phyloP scores from a whole-genome alignment of 1,284 basidiomycete genomes.

The Ceratobasidium sp. region DNA sequence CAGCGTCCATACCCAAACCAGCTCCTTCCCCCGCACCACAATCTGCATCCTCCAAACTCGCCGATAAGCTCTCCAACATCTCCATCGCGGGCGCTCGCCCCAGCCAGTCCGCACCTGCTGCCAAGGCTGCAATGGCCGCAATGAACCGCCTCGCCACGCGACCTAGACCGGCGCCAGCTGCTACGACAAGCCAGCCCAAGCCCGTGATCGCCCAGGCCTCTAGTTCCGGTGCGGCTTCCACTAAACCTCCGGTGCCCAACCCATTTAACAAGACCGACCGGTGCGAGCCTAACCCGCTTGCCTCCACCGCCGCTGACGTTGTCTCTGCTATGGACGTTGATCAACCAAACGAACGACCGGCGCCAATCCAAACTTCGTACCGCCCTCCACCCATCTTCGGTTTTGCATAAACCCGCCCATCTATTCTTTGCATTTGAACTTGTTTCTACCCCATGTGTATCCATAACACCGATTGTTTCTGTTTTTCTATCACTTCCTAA shows the following conservation, averaged over 20 bases:
- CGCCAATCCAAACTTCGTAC: conserved; percentile 53
- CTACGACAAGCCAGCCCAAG: conserved; percentile 37
- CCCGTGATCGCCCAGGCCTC: conserved; percentile 23
- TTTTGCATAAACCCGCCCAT: conserved; percentile 60
- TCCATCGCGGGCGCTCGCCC: conserved; percentile 55
- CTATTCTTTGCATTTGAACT: background rate
- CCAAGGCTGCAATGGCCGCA: conserved; percentile 58
- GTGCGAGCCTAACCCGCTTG: conserved; percentile 61
- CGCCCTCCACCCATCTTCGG: conserved; percentile 71
- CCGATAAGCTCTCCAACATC: conserved; percentile 47
- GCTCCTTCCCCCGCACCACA: conserved; percentile 46
- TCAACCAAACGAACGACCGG: conserved; percentile 44
- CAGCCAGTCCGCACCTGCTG: conserved; percentile 47
- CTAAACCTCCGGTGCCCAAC: conserved; percentile 53
- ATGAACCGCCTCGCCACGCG: conserved; percentile 56
- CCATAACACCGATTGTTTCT: conserved; percentile 23
- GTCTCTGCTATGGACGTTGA: conserved; percentile 49
- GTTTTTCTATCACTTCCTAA: conserved; percentile 8
- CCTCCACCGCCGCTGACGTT: conserved; percentile 44
- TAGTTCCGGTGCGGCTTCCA: conserved; percentile 45
- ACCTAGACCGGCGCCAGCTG: conserved; percentile 14
- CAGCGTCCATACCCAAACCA: conserved; percentile 38
- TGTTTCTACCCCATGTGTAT: conserved; percentile 16
- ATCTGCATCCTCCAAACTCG: conserved; percentile 44
- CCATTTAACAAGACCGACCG: conserved; percentile 75